Evolutionary conservation across 129 eudicot species (phyloP).

Genomic region (Daucus carota): DNA sequence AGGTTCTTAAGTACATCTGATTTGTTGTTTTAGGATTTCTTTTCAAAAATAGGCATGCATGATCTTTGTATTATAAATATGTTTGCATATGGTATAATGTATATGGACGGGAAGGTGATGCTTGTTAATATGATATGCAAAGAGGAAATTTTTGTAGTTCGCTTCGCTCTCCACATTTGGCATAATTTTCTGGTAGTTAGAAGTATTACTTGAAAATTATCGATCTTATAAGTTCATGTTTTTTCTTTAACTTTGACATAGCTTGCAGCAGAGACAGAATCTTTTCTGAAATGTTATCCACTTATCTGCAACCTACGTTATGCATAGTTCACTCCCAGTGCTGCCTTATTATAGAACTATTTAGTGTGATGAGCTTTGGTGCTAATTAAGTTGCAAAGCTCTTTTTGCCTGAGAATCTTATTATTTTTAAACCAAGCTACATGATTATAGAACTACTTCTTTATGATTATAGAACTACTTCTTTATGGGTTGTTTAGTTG

Average conservation of each 20-base stretch:
- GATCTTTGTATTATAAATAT: background rate
- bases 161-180: background rate
- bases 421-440: background rate
- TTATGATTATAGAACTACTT: background rate
- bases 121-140: background rate
- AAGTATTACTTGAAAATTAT: background rate
- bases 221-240: background rate
- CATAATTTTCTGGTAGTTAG: background rate
- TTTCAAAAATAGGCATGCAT: background rate
- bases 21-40: background rate
- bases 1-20: background rate
- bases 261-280: background rate
- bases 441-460: background rate
- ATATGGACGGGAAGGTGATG: background rate
- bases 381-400: background rate
- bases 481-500: background rate
- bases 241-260: background rate
- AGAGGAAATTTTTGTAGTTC: background rate
- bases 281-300: background rate
- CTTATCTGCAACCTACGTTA: background rate
- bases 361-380: background rate
- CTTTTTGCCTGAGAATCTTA: background rate
- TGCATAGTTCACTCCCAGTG: background rate
- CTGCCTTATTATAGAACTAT: background rate
- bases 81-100: background rate